A percentile compares a stretch with the other conserved stretches of the same genome.
Evolutionary conservation across 2,329 filamentous ascomycete genomes (phyloP).

Genomic region (Xylariaceae sp.): DNA sequence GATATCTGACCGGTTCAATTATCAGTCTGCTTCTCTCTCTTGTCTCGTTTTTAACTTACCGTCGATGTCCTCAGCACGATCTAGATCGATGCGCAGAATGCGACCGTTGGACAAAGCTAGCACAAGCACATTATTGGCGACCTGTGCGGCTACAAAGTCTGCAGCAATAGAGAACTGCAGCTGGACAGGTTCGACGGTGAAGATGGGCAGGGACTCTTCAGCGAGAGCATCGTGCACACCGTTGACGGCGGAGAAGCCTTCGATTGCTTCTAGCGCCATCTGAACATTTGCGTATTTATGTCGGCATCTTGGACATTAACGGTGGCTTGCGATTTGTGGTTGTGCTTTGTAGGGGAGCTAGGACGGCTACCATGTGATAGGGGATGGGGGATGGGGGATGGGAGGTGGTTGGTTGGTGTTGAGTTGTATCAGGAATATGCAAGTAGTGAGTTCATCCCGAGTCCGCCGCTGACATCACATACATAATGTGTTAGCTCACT

Average conservation of each 20-base stretch:
- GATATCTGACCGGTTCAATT: slow-evolving; percentile 62
- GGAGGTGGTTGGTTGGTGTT: too few species aligned
- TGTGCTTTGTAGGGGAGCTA: too few species aligned
- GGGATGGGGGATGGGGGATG: too few species aligned
- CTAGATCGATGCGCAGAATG: slow-evolving; percentile 89
- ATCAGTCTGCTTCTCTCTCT: not conserved
- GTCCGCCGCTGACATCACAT: slow-evolving; percentile 1
- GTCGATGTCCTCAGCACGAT: slow-evolving; percentile 92
- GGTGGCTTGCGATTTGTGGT: not conserved
- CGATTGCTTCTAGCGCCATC: slow-evolving; percentile 69
- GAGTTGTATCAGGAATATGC: too few species aligned
- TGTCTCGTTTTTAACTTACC: slow-evolving; percentile 37
- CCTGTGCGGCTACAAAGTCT: slow-evolving; percentile 93
- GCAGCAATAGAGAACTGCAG: slow-evolving; percentile 92
- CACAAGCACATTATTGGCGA: slow-evolving; percentile 94
- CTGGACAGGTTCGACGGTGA: slow-evolving; percentile 88
- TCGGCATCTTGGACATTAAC: not conserved
- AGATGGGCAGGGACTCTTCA: slow-evolving; percentile 75
- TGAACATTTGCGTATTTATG: slow-evolving; percentile 1
- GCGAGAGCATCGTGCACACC: slow-evolving; percentile 55
- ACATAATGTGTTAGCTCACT: too few species aligned
- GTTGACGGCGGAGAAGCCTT: slow-evolving; percentile 66
- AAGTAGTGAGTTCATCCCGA: too few species aligned
- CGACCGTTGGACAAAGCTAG: slow-evolving; percentile 88
- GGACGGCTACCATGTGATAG: too few species aligned